These are phyloP conservation scores for Adiantum capillusveneris DNA, from an alignment of 75 land plant genomes.

Conservation along the genomic window DNA sequence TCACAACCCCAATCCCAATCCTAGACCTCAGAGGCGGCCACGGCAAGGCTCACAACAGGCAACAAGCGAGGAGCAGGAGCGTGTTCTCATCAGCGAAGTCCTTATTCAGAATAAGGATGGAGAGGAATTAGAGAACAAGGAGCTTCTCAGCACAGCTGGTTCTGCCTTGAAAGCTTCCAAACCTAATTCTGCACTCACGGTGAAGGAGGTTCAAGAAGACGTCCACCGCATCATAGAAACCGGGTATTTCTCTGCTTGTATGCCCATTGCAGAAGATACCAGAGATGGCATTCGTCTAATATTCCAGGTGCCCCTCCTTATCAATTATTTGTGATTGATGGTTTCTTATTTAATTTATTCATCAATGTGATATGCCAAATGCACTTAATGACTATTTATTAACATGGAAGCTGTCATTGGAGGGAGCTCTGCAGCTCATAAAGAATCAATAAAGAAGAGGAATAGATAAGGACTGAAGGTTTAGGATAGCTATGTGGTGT, in stretches of 20 bases:
- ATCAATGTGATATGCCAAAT: too few species aligned
- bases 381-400: too few species aligned
- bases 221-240: constrained; percentile 82
- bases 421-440: too few species aligned
- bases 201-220: constrained; percentile 92
- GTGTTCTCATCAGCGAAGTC: constrained; percentile 93
- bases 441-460: too few species aligned
- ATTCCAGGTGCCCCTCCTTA: constrained; percentile 49
- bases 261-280: constrained; percentile 94
- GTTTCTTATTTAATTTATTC: too few species aligned
- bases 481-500: too few species aligned
- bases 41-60: not conserved
- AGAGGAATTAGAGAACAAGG: constrained; percentile 74
- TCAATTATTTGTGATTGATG: not conserved
- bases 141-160: constrained; percentile 54
- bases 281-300: constrained; percentile 89
- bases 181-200: constrained; percentile 81
- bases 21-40: not conserved
- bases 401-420: too few species aligned
- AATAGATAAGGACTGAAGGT: too few species aligned
- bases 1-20: not conserved
- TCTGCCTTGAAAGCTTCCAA: constrained; percentile 58
- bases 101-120: constrained; percentile 92
- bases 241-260: constrained; percentile 76
- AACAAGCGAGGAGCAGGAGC: constrained; percentile 58